Evolutionary conservation across 805 yeast genomes (phyloP).

Genomic region (Sugiyamaella americana): DNA sequence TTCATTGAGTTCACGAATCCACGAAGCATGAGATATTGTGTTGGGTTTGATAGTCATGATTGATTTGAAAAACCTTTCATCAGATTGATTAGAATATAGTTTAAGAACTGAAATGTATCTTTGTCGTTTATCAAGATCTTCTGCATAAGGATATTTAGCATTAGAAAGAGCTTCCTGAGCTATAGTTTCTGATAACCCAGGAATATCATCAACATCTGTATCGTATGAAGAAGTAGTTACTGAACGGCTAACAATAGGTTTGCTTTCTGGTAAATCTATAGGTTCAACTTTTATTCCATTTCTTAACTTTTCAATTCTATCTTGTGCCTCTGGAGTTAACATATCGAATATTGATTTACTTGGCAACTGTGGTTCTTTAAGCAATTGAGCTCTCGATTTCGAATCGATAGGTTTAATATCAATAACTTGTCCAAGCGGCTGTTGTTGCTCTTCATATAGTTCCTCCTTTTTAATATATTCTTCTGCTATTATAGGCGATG

Average conservation of each 20-base stretch:
- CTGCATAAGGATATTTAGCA: constrained; percentile 20
- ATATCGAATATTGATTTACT: constrained; percentile 25
- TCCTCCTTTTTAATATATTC: too few relatives aligned
- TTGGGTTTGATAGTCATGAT: neutral
- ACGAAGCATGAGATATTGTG: neutral
- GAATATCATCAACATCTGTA: neutral
- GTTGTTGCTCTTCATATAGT: too few relatives aligned
- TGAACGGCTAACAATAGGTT: neutral
- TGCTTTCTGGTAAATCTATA: neutral
- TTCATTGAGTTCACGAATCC: constrained; percentile 21
- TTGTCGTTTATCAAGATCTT: constrained; percentile 17
- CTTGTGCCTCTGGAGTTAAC: constrained; percentile 2
- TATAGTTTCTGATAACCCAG: neutral
- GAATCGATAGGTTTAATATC: neutral
- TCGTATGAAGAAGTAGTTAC: neutral
- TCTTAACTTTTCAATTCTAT: neutral
- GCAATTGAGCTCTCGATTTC: constrained; percentile 10
- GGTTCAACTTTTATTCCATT: neutral
- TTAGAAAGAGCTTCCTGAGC: neutral
- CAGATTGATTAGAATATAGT: constrained; percentile 13
- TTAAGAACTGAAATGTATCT: constrained; percentile 23
- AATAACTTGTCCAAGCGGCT: too few relatives aligned
- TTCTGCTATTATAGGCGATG: neutral
- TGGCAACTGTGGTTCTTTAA: constrained; percentile 14
- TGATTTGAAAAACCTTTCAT: constrained; percentile 1